Evolutionary conservation across 345 rosid genomes (phyloP).

Genomic region (Sonneratia alba): DNA sequence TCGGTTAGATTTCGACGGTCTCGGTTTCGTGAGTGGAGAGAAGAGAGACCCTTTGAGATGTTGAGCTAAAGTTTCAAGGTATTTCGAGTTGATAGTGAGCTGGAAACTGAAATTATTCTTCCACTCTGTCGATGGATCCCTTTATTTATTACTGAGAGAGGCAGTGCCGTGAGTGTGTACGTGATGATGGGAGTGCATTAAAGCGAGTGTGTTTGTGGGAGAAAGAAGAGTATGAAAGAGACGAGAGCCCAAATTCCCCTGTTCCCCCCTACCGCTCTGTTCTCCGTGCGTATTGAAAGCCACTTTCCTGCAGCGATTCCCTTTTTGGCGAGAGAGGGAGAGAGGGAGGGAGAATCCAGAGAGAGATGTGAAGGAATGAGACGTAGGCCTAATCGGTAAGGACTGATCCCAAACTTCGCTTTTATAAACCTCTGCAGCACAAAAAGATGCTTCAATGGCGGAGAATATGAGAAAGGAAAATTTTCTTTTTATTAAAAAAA

Average conservation of each 20-base stretch:
- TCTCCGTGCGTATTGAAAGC: neutral
- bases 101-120: neutral
- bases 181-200: conserved; percentile 1
- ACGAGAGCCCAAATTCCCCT: conserved; percentile 13
- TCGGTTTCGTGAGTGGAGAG: neutral
- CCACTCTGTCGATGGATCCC: neutral
- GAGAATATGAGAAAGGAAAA: neutral
- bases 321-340: conserved; percentile 5
- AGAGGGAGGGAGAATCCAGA: neutral
- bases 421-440: neutral
- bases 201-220: neutral
- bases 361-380: neutral
- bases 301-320: conserved; percentile 5
- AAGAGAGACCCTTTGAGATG: neutral
- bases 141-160: neutral
- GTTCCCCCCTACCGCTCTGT: neutral
- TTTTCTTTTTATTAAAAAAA: too few species aligned
- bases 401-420: conserved; percentile 6
- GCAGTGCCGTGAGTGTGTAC: neutral
- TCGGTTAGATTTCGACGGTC: too few species aligned
- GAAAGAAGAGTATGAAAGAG: conserved; percentile 9
- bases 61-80: neutral
- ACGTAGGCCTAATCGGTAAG: conserved; percentile 12
- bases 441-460: neutral
- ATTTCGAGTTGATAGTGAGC: neutral